These are phyloP conservation scores for Lanmaoa rubissima DNA, from an alignment of 768 basidiomycete species.

Conservation along the genomic window DNA sequence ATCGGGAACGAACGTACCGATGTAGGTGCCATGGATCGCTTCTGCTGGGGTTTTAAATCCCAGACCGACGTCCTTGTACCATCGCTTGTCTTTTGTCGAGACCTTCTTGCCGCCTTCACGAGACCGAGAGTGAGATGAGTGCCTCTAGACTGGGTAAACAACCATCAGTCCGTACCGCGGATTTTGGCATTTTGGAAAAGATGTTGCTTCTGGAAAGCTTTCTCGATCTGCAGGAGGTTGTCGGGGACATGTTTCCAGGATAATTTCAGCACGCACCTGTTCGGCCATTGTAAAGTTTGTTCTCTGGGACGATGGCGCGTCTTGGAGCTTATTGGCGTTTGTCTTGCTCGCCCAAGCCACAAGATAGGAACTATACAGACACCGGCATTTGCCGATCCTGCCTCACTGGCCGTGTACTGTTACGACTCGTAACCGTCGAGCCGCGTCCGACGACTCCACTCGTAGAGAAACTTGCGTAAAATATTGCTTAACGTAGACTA, in stretches of 20 bases:
- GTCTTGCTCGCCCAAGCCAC: constrained; percentile 34
- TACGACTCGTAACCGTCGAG: no score
- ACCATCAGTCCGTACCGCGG: constrained; percentile 61
- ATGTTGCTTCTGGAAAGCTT: constrained; percentile 96
- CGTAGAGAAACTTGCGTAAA: no score
- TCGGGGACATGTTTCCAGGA: background rate
- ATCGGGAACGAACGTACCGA: constrained; percentile 57
- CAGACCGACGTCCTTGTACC: constrained; percentile 98
- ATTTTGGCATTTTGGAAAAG: constrained; percentile 98
- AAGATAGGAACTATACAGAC: constrained; percentile 40
- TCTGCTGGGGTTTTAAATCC: constrained; percentile 96
- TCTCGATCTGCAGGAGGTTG: constrained; percentile 68
- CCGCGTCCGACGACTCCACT: background rate
- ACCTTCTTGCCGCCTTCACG: constrained; percentile 78
- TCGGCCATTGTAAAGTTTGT: constrained; percentile 50
- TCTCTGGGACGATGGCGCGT: constrained; percentile 3
- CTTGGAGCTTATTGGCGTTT: background rate
- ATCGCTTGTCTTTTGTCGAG: constrained; percentile 91
- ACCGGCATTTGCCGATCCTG: constrained; percentile 33
- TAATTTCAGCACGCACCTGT: constrained; percentile 42
- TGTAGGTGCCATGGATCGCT: constrained; percentile 94
- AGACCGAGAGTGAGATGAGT: constrained; percentile 11
- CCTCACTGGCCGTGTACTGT: no score
- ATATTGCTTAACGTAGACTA: no score
- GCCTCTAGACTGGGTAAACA: background rate